Percentiles rank a stretch among this genome's conserved stretches.
These are phyloP conservation scores for Coemansia sp. DNA, from an alignment of 192 early-diverging fungal genomes.

Conservation along the genomic window DNA sequence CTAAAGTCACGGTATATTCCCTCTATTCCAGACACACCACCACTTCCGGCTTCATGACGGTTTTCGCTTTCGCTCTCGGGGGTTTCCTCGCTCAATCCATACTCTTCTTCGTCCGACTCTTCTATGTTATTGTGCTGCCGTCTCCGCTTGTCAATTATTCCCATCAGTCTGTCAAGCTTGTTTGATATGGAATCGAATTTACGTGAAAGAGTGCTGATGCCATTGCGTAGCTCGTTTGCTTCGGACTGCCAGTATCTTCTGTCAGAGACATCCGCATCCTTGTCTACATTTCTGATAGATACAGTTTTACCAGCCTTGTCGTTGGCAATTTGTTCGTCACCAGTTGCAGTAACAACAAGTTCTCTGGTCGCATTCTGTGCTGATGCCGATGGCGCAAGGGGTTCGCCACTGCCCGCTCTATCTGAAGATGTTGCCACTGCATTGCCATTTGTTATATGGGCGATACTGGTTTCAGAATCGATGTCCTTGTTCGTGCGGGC, in stretches of 20 bases:
- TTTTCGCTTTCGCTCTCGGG: neutral
- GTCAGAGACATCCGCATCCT: neutral
- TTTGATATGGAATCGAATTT: constrained; percentile 35
- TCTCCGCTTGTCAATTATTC: constrained; percentile 19
- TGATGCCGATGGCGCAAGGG: neutral
- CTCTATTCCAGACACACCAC: neutral
- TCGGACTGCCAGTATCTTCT: constrained; percentile 18
- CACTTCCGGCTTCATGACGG: neutral
- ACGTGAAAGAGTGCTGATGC: constrained; percentile 23
- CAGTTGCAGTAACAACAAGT: neutral
- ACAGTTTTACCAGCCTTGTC: neutral
- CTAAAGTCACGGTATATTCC: constrained; percentile 14
- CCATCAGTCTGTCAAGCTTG: constrained; percentile 37
- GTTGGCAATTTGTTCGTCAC: neutral
- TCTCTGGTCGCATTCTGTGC: neutral
- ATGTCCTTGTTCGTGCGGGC: constrained; percentile 7
- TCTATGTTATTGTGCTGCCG: neutral
- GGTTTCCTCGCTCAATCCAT: constrained; percentile 13
- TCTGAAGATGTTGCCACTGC: neutral
- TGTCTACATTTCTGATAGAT: neutral
- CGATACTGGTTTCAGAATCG: neutral
- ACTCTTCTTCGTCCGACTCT: constrained; percentile 10
- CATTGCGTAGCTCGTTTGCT: constrained; percentile 23
- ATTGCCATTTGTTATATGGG: neutral
- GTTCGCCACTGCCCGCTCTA: constrained; percentile 6